Percentiles rank a stretch among this genome's conserved stretches.
These are phyloP conservation scores for Trichoderma hamatum DNA, from an alignment of 2,329 filamentous ascomycete species.

Conservation along the genomic window DNA sequence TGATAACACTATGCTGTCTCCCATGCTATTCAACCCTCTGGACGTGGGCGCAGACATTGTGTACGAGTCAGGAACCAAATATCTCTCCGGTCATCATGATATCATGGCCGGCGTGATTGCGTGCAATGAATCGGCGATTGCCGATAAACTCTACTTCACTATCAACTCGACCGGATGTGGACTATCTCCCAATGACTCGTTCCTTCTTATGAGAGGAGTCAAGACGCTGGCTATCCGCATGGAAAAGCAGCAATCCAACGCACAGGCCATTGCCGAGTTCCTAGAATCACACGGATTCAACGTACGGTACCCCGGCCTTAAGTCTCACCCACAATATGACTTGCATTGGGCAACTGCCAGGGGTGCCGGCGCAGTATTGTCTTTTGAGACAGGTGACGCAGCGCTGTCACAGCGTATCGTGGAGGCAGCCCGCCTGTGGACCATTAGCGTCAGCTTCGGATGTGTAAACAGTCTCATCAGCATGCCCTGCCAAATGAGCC, in stretches of 20 bases:
- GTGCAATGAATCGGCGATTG: constrained; percentile 78
- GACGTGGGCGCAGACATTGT: constrained; percentile 94
- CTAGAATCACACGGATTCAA: constrained; percentile 90
- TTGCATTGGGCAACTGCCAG: constrained; percentile 95
- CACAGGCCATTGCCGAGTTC: constrained; percentile 87
- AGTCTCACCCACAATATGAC: constrained; percentile 94
- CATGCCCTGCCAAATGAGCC: constrained; percentile 99
- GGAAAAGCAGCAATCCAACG: constrained; percentile 96
- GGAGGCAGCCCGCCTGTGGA: constrained; percentile 87
- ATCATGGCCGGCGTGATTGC: constrained; percentile 98
- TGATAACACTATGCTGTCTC: constrained; percentile 99
- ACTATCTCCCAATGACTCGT: constrained; percentile 91
- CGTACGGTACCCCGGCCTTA: constrained; percentile 91
- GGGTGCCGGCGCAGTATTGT: constrained; percentile 89
- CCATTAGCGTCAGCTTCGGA: constrained; percentile 95
- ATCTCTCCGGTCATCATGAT: constrained; percentile 96
- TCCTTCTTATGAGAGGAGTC: constrained; percentile 90
- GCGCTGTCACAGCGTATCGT: constrained; percentile 87
- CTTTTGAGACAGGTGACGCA: constrained; percentile 92
- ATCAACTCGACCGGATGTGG: constrained; percentile 97
- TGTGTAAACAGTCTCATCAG: constrained; percentile 98
- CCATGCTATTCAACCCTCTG: constrained; percentile 89
- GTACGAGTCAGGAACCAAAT: constrained; percentile 98
- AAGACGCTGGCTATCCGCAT: constrained; percentile 97
- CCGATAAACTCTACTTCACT: constrained; percentile 91